These are phyloP conservation scores for Botrytis pseudocinerea DNA, from an alignment of 2,329 filamentous ascomycete genomes.

Conservation along the genomic window DNA sequence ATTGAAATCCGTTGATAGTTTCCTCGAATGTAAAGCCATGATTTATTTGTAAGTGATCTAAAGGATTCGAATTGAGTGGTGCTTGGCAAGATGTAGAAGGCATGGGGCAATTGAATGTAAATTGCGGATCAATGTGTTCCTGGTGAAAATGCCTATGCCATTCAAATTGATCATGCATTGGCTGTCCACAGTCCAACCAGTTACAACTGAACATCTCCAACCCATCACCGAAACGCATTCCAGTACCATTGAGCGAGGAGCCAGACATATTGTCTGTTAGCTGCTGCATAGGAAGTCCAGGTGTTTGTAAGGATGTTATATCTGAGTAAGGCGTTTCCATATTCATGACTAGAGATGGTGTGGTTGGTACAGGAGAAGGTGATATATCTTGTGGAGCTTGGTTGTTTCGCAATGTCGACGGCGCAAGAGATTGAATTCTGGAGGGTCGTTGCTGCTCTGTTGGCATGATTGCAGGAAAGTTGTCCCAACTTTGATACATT, in stretches of 20 bases:
- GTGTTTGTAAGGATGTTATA: not conserved
- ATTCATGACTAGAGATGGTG: conserved; percentile 31
- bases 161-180: conserved; percentile 32
- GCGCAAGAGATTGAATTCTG: not conserved
- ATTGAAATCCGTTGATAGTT: conserved; percentile 30
- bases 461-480: conserved; percentile 19
- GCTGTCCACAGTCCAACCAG: conserved; percentile 36
- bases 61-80: conserved; percentile 32
- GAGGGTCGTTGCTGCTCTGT: conserved; percentile 1
- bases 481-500: conserved; percentile 22
- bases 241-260: conserved; percentile 24
- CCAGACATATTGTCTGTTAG: not conserved
- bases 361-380: conserved; percentile 26
- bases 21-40: conserved; percentile 37
- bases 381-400: conserved; percentile 5
- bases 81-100: conserved; percentile 32
- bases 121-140: conserved; percentile 38
- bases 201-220: conserved; percentile 31
- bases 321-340: conserved; percentile 18
- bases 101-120: conserved; percentile 37
- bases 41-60: conserved; percentile 36
- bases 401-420: not conserved
- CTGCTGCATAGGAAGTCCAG: not conserved
- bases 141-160: conserved; percentile 37
- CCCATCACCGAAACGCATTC: conserved; percentile 27